Evolutionary conservation across 2,329 filamentous ascomycete species (phyloP), one percentile per base, ranked within the genome.

Genomic region (Curvularia sp.): DNA sequence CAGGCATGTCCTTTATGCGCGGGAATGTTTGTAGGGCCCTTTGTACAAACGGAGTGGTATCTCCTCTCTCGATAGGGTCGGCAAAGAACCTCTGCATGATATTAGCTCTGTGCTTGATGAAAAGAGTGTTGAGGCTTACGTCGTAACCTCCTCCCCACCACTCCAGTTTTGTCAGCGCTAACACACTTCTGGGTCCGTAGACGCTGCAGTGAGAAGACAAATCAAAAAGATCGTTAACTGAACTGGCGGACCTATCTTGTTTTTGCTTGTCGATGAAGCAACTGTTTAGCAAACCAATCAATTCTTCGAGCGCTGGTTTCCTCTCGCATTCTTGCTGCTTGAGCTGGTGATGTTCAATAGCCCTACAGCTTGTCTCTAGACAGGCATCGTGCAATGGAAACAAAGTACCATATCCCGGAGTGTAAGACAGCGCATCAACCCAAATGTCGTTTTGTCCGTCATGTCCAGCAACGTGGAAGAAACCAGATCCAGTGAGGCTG

Each of bases 81-180:
- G 65, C 58, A 24, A 71, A 67, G 35, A 65, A 73, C 35, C 62
- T 72, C 70, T 74, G 35, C 8, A 10, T 1, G 7, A 5, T n/a
- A 22, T 60, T 42, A 58, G 33, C 31, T 15, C 22, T 3, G 41
- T 15, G 44, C 10, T 43, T 10, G 24, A 39, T 9, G 48, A 2
- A 33, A 18, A 24, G 6, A n/a, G 1, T 13, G 13, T 26, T 15
- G 13, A 13, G 13, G 35, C 53, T 31, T 46, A 73, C 70, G 39
- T 73, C 70, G 28, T 68, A 69, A 9, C 52, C 49, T 2, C 66
- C 67, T 18, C 58, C 63, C 67, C 71, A 73, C 66, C 67, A 72
- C 22, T 68, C 66, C 3, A 70, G 30, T 13, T 57, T 58, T 8
- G 61, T 65, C 18, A 72, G 12, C 6, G 60, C 59, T 2, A 69